Base-by-base conservation (phyloP, 2,329 filamentous ascomycete genomes). In the Metarhizium robertsii region DNA sequence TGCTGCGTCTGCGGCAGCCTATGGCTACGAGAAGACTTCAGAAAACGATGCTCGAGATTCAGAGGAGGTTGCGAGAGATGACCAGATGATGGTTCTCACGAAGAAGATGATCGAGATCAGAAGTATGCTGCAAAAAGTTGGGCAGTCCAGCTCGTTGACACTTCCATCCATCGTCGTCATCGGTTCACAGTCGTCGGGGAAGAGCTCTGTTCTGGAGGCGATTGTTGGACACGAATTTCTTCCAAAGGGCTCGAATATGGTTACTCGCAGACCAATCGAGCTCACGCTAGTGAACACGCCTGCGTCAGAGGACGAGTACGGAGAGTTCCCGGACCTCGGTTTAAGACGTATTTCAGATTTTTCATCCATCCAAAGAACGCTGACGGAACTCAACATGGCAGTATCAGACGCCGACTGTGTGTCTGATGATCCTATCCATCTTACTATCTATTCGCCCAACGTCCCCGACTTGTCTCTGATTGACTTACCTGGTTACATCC, bases 21-120 rank as follows among this genome's bases (percentile, higher is more conserved):
- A 95, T 67, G 90, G 87, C 42, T 87, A 92, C 64, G 85, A 90
- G 25, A 78, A 86, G 56, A 81, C 84, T 2, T 73, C 77, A 43
- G 83, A 87, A 40, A 83, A 92, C 40, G 83, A 86, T 60, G 71
- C 77, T 4, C 77, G 84, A 55, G 75, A 78, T 8, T 77, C 74
- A 20, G 83, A 86, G 55, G 84, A 88, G 65, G 78, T 80, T 51
- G 89, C 90, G 18, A 84, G 85, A 64, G 94, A 99, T 65, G 94
- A 99, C 68, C 94, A 99, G 71, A 99, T 99, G 92, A 99, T 99
- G 94, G 79, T 96, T 62, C 77, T 99, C 66, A 99, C 95, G 2
- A 92, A 94, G 75, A 97, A 97, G 75, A 99, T 99, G 94, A 99
- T 99, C 66, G 94, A 99, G 75, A 97, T 99, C 56, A 81, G 95